Base-by-base conservation (phyloP, 2,329 filamentous ascomycete genomes). In the Pseudogymnoascus sp. region DNA sequence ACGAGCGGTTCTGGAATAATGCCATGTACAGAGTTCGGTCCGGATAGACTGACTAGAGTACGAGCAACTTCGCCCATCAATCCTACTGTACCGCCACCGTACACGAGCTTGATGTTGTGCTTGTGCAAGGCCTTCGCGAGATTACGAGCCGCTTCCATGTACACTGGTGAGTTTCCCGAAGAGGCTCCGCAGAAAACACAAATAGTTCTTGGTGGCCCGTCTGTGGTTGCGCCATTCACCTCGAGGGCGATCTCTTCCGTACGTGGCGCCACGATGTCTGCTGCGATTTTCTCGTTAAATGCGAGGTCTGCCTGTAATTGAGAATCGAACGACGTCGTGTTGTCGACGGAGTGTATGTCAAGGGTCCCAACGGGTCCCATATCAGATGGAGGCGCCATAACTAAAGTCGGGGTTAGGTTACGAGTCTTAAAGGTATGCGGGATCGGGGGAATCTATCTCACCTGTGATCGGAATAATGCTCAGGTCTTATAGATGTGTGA, bases 171-270 rank as follows among this genome's bases (percentile, higher is more conserved):
- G 59, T 80, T 85, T 58, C 94, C 94, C 14, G 82, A 74, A 7
- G 85, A 87, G 59, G 94, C 85, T 71, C 93, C 94, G 78, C 94
- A 97, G 82, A 96, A 97, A 67, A 97, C 93, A 74, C 91, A 96
- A 72, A 97, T 88, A 66, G 47, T 54, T 54, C 47, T 54, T 54
- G 47, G 47, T 54, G 47, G 47, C 11, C 8, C 16, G 3, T 35
- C 47, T 3, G 47, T 33, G n/a, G 28, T 3, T 7, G n/a, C 16
- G 28, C 28, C 6, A 3, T 54, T 54, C 16, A 18, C n/a, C 5
- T 54, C 16, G 16, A 54, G 47, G 3, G 28, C n/a, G 11, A 54
- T 20, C 28, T 18, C 28, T 3, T 33, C 25, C n/a, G 28, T 33
- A 28, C 14, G 47, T 54, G 47, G 47, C 28, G 47, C 47, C 16